Evolutionary conservation across 2,329 filamentous ascomycete species (phyloP), one percentile per base, ranked within the genome.

Genomic region (Pseudopyricularia javanii): DNA sequence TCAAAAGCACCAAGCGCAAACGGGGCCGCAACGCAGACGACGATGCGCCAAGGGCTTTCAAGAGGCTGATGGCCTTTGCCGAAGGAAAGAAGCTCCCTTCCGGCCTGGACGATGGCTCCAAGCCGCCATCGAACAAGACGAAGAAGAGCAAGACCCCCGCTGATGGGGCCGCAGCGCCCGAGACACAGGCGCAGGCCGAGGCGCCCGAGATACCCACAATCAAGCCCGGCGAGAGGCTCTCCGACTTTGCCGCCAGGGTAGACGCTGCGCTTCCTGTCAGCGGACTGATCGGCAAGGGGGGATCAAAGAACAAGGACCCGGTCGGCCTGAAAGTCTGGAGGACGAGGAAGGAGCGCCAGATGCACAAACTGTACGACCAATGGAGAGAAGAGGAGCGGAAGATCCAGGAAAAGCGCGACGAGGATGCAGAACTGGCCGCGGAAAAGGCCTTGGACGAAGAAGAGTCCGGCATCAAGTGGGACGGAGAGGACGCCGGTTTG

Each of bases 41-140:
- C 65, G 93, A 97, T 69, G 91, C 87, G 1, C 93, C 93, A 0
- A 86, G 88, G 59, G 88, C 86, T 1, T 98, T 98, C 68, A 80
- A 81, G 56, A 83, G 90, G 12, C 71, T 97, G 56, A 93, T 97
- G 86, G 82, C 86, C 33, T 79, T 83, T 58, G 79, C 84, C 40
- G 68, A 73, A 15, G 75, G 80, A n/a, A 83, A 81, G 62, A 78
- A 74, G 55, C 66, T 76, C 9, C 75, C 76, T 5, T 79, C 76
- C 9, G 83, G 85, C 7, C 72, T 94, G 8, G 85, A 95, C 63
- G 80, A 93, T 57, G 87, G 87, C n/a, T 12, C 35, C 0, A 37
- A 32, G 63, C 73, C 11, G 47, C 51, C 54, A 48, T 56, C 52
- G 37, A 60, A 63, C 5, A 64, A 64, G 53, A n/a, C n/a, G n/a